Evolutionary conservation across 495 filamentous ascomycete species (phyloP), one percentile per base, ranked within the genome.

Genomic region (Aspergillus biplanus): DNA sequence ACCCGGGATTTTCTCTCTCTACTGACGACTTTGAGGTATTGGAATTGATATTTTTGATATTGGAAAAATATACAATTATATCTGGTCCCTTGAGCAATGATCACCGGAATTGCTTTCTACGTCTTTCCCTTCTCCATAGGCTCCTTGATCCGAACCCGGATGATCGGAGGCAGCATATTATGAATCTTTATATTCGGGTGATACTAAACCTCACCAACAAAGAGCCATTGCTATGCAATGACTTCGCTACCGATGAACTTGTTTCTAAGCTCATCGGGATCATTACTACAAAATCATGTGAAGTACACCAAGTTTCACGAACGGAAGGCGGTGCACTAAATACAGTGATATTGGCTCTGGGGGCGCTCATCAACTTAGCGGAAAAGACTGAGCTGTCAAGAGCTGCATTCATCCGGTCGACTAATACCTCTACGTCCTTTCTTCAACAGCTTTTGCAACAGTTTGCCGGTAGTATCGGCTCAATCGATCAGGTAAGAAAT

Each of bases 131-230:
- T 21, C 66, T 76, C 11, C 69, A 74, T 61, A 48, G 64, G 18
- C 61, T 82, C 47, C 65, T 82, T 44, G 39, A 54, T 13, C 49
- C 59, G 6, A 63, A 65, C 46, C 46, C 52, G 8, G 27, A 64
- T 56, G 34, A 64, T 15, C 63, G 55, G 32, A 61, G 53, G 39
- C 63, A 66, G 31, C 62, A 67, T 34, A 65, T 78, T 32, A 59
- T 70, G 39, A 63, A 61, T 9, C 69, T 78, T 7, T 80, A 76
- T 55, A 78, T 96, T 52, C 87, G 91, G 58, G 86, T 98, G 32
- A 84, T 88, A 50, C 80, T 97, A 66, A 97, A 97, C 74, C 78
- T 94, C 15, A 95, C 93, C 15, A 97, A 97, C 76, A 91, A 91
- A 67, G 91, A 90, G 59, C 70, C 83, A 2, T 76, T 77, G 13